phyloP scores from a whole-genome alignment of 768 basidiomycete genomes.

The Mycena galopus region DNA sequence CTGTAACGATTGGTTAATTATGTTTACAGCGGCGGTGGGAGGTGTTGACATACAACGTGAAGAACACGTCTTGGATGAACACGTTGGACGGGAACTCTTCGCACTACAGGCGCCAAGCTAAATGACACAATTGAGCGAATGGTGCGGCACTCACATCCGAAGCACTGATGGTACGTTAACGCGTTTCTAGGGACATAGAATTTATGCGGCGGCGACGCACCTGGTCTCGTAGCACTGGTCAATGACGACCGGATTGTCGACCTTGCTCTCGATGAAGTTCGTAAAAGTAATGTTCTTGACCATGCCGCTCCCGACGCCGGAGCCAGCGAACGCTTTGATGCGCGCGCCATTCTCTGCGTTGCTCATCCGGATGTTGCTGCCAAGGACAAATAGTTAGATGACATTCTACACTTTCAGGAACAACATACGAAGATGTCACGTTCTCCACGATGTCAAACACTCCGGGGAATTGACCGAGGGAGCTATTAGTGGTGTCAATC shows the following conservation, averaged over 20 bases:
- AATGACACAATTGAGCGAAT: not conserved
- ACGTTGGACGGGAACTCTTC: conserved; percentile 68
- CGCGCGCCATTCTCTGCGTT: conserved; percentile 77
- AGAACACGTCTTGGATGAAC: conserved; percentile 69
- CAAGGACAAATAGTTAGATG: not conserved
- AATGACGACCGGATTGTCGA: conserved; percentile 72
- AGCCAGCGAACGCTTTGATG: conserved; percentile 77
- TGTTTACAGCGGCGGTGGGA: not conserved
- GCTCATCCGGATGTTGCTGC: conserved; percentile 68
- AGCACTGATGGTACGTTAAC: conserved; percentile 50
- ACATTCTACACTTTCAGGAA: no score
- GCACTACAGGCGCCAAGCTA: conserved; percentile 46
- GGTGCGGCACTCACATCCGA: conserved; percentile 37
- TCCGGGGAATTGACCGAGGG: conserved; percentile 67
- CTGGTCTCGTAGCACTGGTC: conserved; percentile 51
- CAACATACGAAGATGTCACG: conserved; percentile 62
- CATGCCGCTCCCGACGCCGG: conserved; percentile 68
- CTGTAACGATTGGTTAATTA: conserved; percentile 42
- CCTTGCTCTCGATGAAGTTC: conserved; percentile 65
- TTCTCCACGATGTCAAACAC: conserved; percentile 73
- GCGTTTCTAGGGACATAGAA: not conserved
- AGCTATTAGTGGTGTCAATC: conserved; percentile 48
- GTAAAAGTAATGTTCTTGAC: conserved; percentile 69
- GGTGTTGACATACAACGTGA: conserved; percentile 55
- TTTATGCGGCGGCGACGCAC: conserved; percentile 10